Base-by-base conservation (phyloP, 139 green algal genomes). In the Picochlorum sp. region DNA sequence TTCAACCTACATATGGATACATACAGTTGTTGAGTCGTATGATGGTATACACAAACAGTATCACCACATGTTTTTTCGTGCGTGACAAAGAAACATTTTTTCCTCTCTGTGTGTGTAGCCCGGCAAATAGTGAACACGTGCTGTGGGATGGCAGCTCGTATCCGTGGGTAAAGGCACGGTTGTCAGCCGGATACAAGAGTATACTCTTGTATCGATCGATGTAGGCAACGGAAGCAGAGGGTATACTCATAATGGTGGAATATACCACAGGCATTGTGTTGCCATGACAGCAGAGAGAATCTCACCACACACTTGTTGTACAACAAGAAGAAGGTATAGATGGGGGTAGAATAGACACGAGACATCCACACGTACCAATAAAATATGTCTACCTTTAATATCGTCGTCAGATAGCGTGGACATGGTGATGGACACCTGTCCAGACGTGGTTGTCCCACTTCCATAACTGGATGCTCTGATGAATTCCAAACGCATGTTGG, bases 1-100 rank as follows among this genome's bases (percentile, higher is more conserved):
- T 67, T 96, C 89, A 5, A 95, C 85, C 80, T 89, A 11, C 41
- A 28, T 45, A 21, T 64, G 24, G 8, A 49, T n/a, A 13, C 4
- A 41, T 47, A 41, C 4, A 28, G 24, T 28, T 6, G 4, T 30
- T 30, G 28, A 30, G 4, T 30, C 4, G 28, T 30, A 30, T 30
- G 24, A 28, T 28, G 24, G 24, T 28, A 28, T 30, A 30, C 4
- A 30, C 28, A 4, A 41, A 41, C 7, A 13, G 34, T 54, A 20
- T 26, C n/a, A 26, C 15, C 18, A 54, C 16, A 26, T 20, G 3
- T 28, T 28, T 28, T 4, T 30, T 64, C 0, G 2, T 64, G 15
- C 23, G 21, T 14, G 28, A 0, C 24, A 28, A 28, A 28, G 24
- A 28, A 26, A 3, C 21, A 23, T 24, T 2, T 24, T 24, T 45